Conservation (phyloP, 2,329 filamentous ascomycete species). For the Aspergillus felis region DNA sequence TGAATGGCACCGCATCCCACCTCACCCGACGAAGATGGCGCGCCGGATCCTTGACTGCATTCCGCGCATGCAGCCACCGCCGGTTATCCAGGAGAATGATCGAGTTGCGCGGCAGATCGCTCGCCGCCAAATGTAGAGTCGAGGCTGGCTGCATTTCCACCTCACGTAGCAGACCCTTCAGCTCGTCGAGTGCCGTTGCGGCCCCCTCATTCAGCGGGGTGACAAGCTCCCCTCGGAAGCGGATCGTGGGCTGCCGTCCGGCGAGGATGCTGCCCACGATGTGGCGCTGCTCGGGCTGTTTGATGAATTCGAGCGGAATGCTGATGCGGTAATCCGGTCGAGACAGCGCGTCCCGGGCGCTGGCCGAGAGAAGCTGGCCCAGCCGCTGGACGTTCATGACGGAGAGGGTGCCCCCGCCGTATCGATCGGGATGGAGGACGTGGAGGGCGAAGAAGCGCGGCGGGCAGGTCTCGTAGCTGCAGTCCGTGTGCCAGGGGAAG, state of each 20-base stretch:
- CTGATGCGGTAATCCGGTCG: slow-evolving; percentile 30
- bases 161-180: slow-evolving; percentile 21
- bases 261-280: slow-evolving; percentile 22
- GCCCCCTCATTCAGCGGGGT: slow-evolving; percentile 16
- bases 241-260: neutral
- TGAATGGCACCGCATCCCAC: slow-evolving; percentile 31
- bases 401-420: slow-evolving; percentile 41
- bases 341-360: slow-evolving; percentile 18
- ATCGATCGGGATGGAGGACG: slow-evolving; percentile 39
- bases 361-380: slow-evolving; percentile 19
- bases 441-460: slow-evolving; percentile 43
- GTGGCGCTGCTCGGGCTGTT: slow-evolving; percentile 13
- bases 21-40: slow-evolving; percentile 34
- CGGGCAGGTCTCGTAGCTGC: slow-evolving; percentile 39
- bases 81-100: slow-evolving; percentile 36
- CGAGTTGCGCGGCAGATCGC: slow-evolving; percentile 23
- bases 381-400: slow-evolving; percentile 33
- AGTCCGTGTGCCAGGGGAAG: slow-evolving; percentile 46
- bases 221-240: slow-evolving; percentile 11
- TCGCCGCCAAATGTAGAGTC: slow-evolving; percentile 21
- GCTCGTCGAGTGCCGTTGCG: slow-evolving; percentile 23
- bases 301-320: slow-evolving; percentile 32
- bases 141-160: slow-evolving; percentile 6
- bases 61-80: slow-evolving; percentile 36
- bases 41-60: slow-evolving; percentile 31